Evolutionary conservation across 2,329 filamentous ascomycete species (phyloP).

Genomic region (Curvularia eragrostidis): DNA sequence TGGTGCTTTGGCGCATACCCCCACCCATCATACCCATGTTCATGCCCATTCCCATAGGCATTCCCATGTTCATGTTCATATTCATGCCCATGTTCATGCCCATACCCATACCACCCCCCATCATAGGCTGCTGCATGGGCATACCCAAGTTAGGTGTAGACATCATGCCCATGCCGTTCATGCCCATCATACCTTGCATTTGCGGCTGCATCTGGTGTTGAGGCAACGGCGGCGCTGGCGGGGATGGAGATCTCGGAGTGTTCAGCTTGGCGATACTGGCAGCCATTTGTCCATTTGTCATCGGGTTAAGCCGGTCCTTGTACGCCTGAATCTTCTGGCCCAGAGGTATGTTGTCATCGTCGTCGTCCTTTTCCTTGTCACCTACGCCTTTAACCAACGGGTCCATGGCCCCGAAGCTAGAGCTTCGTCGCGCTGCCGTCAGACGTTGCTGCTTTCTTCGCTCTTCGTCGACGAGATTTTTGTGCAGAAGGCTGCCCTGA

Average conservation of each 20-base stretch:
- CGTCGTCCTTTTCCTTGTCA: constrained; percentile 35
- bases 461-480: constrained; percentile 48
- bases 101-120: constrained; percentile 13
- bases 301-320: constrained; percentile 41
- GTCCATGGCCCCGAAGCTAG: constrained; percentile 38
- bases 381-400: constrained; percentile 37
- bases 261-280: constrained; percentile 7
- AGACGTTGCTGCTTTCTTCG: constrained; percentile 46
- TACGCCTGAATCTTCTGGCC: constrained; percentile 48
- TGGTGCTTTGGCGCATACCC: constrained; percentile 8
- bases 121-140: constrained; percentile 9
- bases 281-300: constrained; percentile 22
- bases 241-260: background rate
- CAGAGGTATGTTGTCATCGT: constrained; percentile 41
- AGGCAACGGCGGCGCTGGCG: background rate
- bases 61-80: constrained; percentile 7
- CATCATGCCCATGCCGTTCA: constrained; percentile 10
- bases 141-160: background rate
- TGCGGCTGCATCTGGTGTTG: background rate
- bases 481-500: constrained; percentile 52
- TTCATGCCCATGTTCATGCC: constrained; percentile 11
- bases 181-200: constrained; percentile 22
- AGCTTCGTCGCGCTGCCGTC: constrained; percentile 42
- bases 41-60: constrained; percentile 10
- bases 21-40: constrained; percentile 2